phyloP scores from a whole-genome alignment of 441 rosid genomes.

The Aquilaria agallochum region DNA sequence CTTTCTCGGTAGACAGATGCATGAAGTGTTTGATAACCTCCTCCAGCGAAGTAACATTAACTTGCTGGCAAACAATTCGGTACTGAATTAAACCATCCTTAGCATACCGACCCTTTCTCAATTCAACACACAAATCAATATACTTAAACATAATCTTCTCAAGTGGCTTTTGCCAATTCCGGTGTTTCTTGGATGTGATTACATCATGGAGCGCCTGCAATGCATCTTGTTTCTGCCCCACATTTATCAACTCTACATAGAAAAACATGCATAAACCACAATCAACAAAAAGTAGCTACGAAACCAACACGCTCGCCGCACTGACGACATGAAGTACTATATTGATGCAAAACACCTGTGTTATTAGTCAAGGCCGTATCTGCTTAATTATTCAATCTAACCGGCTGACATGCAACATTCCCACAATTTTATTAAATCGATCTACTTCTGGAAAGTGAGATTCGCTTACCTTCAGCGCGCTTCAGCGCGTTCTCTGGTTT shows the following conservation, averaged over 20 bases:
- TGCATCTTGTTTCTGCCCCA: slow-evolving; percentile 99
- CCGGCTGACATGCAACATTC: neutral
- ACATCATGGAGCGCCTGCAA: slow-evolving; percentile 87
- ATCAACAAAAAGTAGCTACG: neutral
- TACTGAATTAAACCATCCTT: slow-evolving; percentile 98
- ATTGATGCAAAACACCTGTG: too few relatives aligned
- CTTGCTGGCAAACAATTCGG: slow-evolving; percentile 94
- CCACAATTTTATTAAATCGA: neutral
- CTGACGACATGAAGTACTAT: neutral
- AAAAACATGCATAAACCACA: slow-evolving; percentile 5
- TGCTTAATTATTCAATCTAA: neutral
- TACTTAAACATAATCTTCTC: slow-evolving; percentile 95
- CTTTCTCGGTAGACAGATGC: slow-evolving; percentile 94
- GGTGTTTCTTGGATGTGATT: slow-evolving; percentile 85
- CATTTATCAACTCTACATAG: slow-evolving; percentile 81
- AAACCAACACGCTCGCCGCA: neutral
- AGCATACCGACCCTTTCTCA: slow-evolving; percentile 94
- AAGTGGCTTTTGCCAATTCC: slow-evolving; percentile 94
- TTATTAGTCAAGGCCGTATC: too few relatives aligned
- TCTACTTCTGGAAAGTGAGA: neutral
- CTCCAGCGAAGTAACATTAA: slow-evolving; percentile 92
- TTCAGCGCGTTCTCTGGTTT: slow-evolving; percentile 93
- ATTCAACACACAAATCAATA: slow-evolving; percentile 93
- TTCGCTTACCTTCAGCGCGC: slow-evolving; percentile 84
- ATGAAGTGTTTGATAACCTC: slow-evolving; percentile 98